Percentiles rank a stretch among this genome's conserved stretches.
Conservation (phyloP, 345 rosid species). For the Eutrema yunnanense region DNA sequence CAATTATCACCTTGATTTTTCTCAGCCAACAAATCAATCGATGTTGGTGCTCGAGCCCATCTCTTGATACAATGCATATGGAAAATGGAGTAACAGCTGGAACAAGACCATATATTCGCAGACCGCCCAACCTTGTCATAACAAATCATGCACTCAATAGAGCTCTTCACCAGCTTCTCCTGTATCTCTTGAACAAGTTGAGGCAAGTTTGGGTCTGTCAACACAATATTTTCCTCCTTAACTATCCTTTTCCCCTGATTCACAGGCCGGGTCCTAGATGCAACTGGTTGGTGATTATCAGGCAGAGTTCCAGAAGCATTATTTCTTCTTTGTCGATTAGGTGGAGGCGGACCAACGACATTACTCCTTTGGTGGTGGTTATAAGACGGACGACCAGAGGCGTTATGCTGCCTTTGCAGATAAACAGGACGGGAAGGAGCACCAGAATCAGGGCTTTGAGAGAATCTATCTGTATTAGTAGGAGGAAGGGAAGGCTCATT, state of each 20-base stretch:
- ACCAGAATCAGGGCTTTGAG: conserved; percentile 3
- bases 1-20: conserved; percentile 85
- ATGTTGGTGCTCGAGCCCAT: conserved; percentile 95
- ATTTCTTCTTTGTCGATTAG: conserved; percentile 33
- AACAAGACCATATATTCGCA: conserved; percentile 85
- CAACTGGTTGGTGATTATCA: conserved; percentile 33
- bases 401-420: conserved; percentile 5
- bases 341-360: conserved; percentile 9
- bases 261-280: conserved; percentile 28
- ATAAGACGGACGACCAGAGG: background rate
- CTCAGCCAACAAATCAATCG: conserved; percentile 70
- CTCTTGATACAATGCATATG: conserved; percentile 90
- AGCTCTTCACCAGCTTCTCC: conserved; percentile 70
- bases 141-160: conserved; percentile 94
- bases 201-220: conserved; percentile 60
- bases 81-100: conserved; percentile 89
- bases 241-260: conserved; percentile 39
- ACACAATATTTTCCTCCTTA: conserved; percentile 24
- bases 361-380: conserved; percentile 25
- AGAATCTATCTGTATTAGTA: conserved; percentile 17
- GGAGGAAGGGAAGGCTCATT: conserved; percentile 11
- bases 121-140: conserved; percentile 82
- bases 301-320: conserved; percentile 18
- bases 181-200: conserved; percentile 88
- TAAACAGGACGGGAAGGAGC: conserved; percentile 7